Conservation (phyloP, 192 early-diverging fungal species). For the Spinellus fusiger region DNA sequence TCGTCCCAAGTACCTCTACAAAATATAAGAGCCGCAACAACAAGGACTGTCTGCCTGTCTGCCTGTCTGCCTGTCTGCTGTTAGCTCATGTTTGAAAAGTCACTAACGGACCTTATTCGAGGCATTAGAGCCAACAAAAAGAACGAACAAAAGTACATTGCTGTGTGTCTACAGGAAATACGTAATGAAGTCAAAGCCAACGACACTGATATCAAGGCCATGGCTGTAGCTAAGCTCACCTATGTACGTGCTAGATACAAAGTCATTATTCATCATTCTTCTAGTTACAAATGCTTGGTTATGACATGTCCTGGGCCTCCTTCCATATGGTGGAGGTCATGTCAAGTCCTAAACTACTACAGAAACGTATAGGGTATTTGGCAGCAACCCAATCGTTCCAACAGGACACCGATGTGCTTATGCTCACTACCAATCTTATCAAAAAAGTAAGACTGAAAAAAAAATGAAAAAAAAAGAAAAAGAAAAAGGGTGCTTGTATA, state of each 20-base stretch:
- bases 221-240: constrained; percentile 82
- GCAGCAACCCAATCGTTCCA: constrained; percentile 87
- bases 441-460: constrained; percentile 80
- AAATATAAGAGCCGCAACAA: too few relatives aligned
- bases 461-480: background rate
- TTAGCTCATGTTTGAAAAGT: constrained; percentile 66
- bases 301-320: constrained; percentile 94
- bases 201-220: constrained; percentile 81
- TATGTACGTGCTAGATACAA: constrained; percentile 44
- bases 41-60: too few relatives aligned
- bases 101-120: constrained; percentile 88
- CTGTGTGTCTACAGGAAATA: constrained; percentile 82
- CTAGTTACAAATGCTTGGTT: constrained; percentile 95
- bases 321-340: constrained; percentile 97
- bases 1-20: too few relatives aligned
- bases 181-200: constrained; percentile 78
- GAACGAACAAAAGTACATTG: constrained; percentile 85
- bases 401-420: constrained; percentile 91
- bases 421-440: constrained; percentile 94
- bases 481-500: background rate
- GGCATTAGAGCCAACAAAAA: constrained; percentile 89
- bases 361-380: constrained; percentile 90
- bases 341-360: constrained; percentile 77
- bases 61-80: background rate
- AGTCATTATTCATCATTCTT: constrained; percentile 1